Evolutionary conservation across 2,329 filamentous ascomycete species (phyloP).

Genomic region (Annulohypoxylon truncatum): DNA sequence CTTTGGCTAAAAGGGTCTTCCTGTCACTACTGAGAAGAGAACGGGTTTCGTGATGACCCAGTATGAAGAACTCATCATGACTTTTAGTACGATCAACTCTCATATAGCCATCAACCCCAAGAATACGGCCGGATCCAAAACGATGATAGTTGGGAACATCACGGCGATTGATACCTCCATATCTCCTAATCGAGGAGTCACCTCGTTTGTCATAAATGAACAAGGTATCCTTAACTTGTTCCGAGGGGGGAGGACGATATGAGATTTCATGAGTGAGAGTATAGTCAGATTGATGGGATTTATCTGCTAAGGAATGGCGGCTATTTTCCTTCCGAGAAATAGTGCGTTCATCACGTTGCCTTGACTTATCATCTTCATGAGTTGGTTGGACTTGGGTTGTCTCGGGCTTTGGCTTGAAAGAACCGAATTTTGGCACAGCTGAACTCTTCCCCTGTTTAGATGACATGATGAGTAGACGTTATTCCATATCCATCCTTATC

Average conservation of each 20-base stretch:
- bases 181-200: slow-evolving; percentile 79
- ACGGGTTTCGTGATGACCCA: slow-evolving; percentile 57
- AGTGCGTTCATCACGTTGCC: slow-evolving; percentile 10
- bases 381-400: slow-evolving; percentile 29
- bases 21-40: slow-evolving; percentile 58
- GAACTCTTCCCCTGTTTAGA: slow-evolving; percentile 44
- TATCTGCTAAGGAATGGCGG: slow-evolving; percentile 17
- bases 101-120: slow-evolving; percentile 71
- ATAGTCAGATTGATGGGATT: slow-evolving; percentile 14
- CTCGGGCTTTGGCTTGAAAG: slow-evolving; percentile 70
- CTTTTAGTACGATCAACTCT: slow-evolving; percentile 75
- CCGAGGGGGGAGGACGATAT: slow-evolving; percentile 25
- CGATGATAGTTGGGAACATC: slow-evolving; percentile 78
- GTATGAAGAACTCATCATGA: slow-evolving; percentile 65
- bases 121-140: slow-evolving; percentile 73
- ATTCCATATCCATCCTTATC: slow-evolving; percentile 7
- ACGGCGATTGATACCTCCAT: slow-evolving; percentile 78
- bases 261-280: slow-evolving; percentile 13
- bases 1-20: slow-evolving; percentile 60
- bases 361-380: slow-evolving; percentile 27
- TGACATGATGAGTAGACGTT: slow-evolving; percentile 37
- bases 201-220: slow-evolving; percentile 79
- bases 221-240: slow-evolving; percentile 45
- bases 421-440: slow-evolving; percentile 76
- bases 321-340: slow-evolving; percentile 14